Percentiles rank a stretch among this genome's conserved stretches.
Evolutionary conservation across 805 yeast species (phyloP).

Genomic region (Monosporozyma solicola): DNA sequence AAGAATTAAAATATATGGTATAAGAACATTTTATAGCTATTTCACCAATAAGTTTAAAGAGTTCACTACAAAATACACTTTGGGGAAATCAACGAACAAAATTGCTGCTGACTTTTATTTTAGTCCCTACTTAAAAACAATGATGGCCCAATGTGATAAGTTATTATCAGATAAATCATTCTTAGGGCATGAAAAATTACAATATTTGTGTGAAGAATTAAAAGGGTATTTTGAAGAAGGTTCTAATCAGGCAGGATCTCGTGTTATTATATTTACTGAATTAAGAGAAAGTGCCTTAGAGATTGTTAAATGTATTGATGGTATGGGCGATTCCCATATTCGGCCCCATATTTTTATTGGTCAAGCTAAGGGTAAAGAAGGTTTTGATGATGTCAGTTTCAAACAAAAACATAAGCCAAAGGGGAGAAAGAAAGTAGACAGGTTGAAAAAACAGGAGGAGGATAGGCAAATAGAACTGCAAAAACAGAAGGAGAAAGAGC

Average conservation of each 20-base stretch:
- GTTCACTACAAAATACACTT: slow-evolving; percentile 47
- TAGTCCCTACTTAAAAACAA: slow-evolving; percentile 37
- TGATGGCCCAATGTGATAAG: slow-evolving; percentile 39
- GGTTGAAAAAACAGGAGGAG: slow-evolving; percentile 27
- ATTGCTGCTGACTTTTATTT: slow-evolving; percentile 53
- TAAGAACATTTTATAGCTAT: slow-evolving; percentile 63
- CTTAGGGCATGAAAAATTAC: slow-evolving; percentile 67
- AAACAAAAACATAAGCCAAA: slow-evolving; percentile 36
- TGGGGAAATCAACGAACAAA: slow-evolving; percentile 56
- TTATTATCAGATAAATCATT: slow-evolving; percentile 31
- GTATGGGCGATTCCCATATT: slow-evolving; percentile 28
- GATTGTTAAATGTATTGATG: slow-evolving; percentile 58
- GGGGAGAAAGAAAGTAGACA: slow-evolving; percentile 35
- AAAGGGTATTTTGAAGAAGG: slow-evolving; percentile 40
- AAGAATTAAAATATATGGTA: slow-evolving; percentile 72
- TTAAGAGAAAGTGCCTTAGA: slow-evolving; percentile 85
- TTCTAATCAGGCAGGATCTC: slow-evolving; percentile 39
- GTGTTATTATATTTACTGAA: slow-evolving; percentile 83
- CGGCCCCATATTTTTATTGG: slow-evolving; percentile 89
- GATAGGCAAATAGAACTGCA: slow-evolving; percentile 24
- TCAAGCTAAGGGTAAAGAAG: slow-evolving; percentile 69
- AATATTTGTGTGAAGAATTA: slow-evolving; percentile 48
- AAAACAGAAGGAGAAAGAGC: slow-evolving; percentile 26
- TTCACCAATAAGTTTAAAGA: slow-evolving; percentile 50
- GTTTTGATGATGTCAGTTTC: slow-evolving; percentile 50